These are phyloP conservation scores for Kwoniella heveanensis DNA, from an alignment of 768 basidiomycete genomes.

Conservation along the genomic window DNA sequence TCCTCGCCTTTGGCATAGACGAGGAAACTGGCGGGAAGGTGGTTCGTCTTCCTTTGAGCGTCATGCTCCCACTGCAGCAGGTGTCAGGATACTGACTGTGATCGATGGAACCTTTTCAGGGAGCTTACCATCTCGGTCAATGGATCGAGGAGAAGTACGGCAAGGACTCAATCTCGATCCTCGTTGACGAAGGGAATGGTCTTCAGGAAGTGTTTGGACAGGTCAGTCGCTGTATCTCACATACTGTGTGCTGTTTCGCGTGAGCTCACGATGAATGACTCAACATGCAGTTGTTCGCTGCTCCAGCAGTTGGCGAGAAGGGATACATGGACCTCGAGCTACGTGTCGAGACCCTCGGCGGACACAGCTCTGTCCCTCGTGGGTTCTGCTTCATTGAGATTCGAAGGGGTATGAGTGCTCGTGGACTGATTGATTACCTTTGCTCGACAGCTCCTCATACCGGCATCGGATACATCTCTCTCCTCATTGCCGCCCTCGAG, in stretches of 20 bases:
- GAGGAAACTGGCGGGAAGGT: slow-evolving; percentile 52
- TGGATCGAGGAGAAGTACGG: slow-evolving; percentile 51
- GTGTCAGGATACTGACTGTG: no score
- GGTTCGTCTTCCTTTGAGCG: slow-evolving; percentile 38
- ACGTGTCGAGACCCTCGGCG: slow-evolving; percentile 44
- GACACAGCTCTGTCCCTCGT: slow-evolving; percentile 49
- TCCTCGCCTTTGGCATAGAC: slow-evolving; percentile 49
- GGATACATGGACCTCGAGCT: slow-evolving; percentile 49
- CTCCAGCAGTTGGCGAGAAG: slow-evolving; percentile 50
- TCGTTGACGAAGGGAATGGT: slow-evolving; percentile 51
- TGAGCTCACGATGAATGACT: background rate
- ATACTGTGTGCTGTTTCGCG: background rate
- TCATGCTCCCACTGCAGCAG: background rate
- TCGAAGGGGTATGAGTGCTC: background rate
- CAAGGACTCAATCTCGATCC: slow-evolving; percentile 44
- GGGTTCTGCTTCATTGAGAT: slow-evolving; percentile 2
- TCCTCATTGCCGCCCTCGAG: slow-evolving; percentile 51
- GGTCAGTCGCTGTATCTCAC: slow-evolving; percentile 11
- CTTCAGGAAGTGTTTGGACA: slow-evolving; percentile 37
- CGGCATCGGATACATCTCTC: slow-evolving; percentile 51
- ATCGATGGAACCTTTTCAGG: slow-evolving; percentile 19
- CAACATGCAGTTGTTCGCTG: slow-evolving; percentile 27
- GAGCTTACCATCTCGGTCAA: slow-evolving; percentile 32
- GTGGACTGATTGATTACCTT: background rate
- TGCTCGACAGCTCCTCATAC: slow-evolving; percentile 42